A percentile compares a stretch with the other conserved stretches of the same genome.
Conservation (phyloP, 2,329 filamentous ascomycete species). For the Samsoniella hepiali region DNA sequence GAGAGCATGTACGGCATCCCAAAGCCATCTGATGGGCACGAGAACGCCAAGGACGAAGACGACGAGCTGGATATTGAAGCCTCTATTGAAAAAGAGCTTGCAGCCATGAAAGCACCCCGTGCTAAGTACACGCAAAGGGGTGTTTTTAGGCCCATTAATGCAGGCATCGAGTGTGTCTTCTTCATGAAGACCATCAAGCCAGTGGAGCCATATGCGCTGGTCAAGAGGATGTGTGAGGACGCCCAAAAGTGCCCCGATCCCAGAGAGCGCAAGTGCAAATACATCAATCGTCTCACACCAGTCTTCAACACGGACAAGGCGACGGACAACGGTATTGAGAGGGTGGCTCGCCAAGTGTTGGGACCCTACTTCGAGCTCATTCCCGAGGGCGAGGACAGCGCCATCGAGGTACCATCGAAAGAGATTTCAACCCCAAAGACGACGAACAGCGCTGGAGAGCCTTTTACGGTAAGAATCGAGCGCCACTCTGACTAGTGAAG, state of each 20-base stretch:
- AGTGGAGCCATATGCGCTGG: conserved; percentile 54
- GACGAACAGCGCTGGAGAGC: conserved; percentile 21
- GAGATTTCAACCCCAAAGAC: conserved; percentile 13
- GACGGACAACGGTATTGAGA: conserved; percentile 63
- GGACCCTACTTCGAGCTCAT: conserved; percentile 56
- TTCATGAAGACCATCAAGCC: conserved; percentile 57
- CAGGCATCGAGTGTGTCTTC: conserved; percentile 60
- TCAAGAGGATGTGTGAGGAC: conserved; percentile 54
- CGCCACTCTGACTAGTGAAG: conserved; percentile 5
- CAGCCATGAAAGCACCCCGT: conserved; percentile 50
- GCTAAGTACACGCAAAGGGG: conserved; percentile 42
- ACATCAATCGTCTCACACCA: conserved; percentile 57
- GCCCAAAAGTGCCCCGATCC: conserved; percentile 42
- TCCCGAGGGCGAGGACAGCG: conserved; percentile 19
- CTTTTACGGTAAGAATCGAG: conserved; percentile 42
- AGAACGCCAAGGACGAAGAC: conserved; percentile 39
- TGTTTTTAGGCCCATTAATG: conserved; percentile 50
- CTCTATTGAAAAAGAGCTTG: conserved; percentile 69
- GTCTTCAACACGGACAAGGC: conserved; percentile 58
- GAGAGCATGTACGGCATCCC: conserved; percentile 56
- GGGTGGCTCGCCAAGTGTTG: conserved; percentile 62
- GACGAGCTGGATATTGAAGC: conserved; percentile 66
- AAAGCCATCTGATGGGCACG: conserved; percentile 32
- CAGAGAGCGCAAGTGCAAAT: conserved; percentile 47
- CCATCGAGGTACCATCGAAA: conserved; percentile 14